Conservation (phyloP, 768 basidiomycete genomes). For the Lactifluus hygrophoroides region DNA sequence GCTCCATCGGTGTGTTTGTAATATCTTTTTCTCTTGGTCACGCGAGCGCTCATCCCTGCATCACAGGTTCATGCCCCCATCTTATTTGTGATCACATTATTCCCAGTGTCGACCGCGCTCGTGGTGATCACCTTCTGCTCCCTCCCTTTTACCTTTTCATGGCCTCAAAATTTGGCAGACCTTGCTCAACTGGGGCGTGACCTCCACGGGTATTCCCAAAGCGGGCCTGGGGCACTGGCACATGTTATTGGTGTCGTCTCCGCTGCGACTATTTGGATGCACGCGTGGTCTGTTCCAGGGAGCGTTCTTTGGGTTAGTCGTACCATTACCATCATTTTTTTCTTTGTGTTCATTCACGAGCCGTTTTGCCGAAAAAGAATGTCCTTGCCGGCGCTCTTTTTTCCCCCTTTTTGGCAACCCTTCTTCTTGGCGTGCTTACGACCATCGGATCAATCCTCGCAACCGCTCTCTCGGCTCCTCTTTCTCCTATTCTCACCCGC, state of each 20-base stretch:
- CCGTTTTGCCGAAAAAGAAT: slow-evolving; percentile 47
- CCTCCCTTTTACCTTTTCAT: slow-evolving; percentile 62
- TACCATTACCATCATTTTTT: neutral
- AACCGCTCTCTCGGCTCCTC: slow-evolving; percentile 70
- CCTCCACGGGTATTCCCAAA: slow-evolving; percentile 70
- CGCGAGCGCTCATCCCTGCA: slow-evolving; percentile 15
- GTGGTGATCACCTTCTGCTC: slow-evolving; percentile 40
- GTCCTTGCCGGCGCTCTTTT: slow-evolving; percentile 84
- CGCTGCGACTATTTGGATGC: slow-evolving; percentile 86
- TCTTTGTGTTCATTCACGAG: no score
- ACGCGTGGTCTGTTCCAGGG: slow-evolving; percentile 95
- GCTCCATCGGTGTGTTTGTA: slow-evolving; percentile 16
- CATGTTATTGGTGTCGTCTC: slow-evolving; percentile 82
- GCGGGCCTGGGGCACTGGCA: slow-evolving; percentile 49
- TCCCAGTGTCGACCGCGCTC: slow-evolving; percentile 57
- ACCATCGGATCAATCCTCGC: slow-evolving; percentile 80
- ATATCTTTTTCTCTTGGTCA: slow-evolving; percentile 6
- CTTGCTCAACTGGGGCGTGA: slow-evolving; percentile 68
- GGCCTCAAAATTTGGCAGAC: slow-evolving; percentile 71
- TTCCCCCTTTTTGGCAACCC: slow-evolving; percentile 71
- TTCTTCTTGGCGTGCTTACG: slow-evolving; percentile 77
- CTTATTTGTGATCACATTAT: slow-evolving; percentile 59
- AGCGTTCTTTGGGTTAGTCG: slow-evolving; percentile 79
- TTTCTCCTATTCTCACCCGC: slow-evolving; percentile 74
- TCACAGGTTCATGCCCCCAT: slow-evolving; percentile 48